phyloP scores from a whole-genome alignment of 2,329 filamentous ascomycete species.

The Beauveria medogensis region DNA sequence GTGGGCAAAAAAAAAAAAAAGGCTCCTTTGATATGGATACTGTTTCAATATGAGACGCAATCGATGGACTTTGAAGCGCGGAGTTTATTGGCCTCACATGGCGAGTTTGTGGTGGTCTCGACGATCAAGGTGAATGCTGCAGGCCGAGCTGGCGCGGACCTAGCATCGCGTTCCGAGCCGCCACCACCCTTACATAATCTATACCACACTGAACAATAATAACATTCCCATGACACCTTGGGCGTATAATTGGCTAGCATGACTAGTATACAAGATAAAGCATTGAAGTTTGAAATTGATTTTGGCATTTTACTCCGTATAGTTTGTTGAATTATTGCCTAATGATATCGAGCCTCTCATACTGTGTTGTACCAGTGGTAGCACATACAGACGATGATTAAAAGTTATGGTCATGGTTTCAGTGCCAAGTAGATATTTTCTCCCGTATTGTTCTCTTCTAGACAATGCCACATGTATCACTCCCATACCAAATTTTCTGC shows the following conservation, averaged over 20 bases:
- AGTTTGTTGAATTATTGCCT: too few species aligned
- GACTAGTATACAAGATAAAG: too few species aligned
- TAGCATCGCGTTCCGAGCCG: constrained; percentile 11
- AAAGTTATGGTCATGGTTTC: too few species aligned
- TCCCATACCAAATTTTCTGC: too few species aligned
- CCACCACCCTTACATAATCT: constrained; percentile 5
- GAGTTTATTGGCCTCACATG: background rate
- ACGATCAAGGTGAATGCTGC: background rate
- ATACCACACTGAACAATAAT: background rate
- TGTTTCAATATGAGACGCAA: background rate
- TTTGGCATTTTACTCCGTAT: too few species aligned
- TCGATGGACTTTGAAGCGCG: background rate
- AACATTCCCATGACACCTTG: background rate
- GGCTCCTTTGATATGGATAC: background rate
- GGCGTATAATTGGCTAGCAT: background rate
- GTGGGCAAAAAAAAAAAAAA: background rate
- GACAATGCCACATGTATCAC: too few species aligned
- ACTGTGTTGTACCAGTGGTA: too few species aligned
- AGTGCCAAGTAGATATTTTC: too few species aligned
- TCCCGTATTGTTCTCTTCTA: too few species aligned
- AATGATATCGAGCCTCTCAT: too few species aligned
- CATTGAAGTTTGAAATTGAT: too few species aligned
- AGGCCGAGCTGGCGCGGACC: constrained; percentile 7
- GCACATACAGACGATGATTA: too few species aligned
- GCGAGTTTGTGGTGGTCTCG: background rate